These are phyloP conservation scores for Luffa acutangula DNA, from an alignment of 306 rosid species.

Conservation along the genomic window DNA sequence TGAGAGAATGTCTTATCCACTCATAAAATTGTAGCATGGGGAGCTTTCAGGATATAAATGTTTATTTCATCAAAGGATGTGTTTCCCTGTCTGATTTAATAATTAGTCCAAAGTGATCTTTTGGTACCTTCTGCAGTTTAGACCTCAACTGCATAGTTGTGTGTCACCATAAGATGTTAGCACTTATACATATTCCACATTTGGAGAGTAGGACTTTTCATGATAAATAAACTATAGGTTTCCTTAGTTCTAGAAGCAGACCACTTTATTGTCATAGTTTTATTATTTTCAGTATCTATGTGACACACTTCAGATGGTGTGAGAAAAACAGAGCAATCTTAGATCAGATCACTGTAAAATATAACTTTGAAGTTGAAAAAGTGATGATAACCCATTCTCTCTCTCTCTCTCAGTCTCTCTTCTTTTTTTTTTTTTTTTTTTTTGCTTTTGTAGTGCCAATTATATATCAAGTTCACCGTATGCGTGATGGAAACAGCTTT, in stretches of 20 bases:
- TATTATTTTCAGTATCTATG: background rate
- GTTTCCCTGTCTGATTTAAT: background rate
- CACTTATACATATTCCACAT: background rate
- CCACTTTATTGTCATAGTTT: background rate
- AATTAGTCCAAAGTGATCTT: background rate
- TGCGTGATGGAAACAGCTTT: constrained; percentile 93
- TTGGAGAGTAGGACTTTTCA: background rate
- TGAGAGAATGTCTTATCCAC: background rate
- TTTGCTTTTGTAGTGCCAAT: constrained; percentile 65
- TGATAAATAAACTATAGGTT: background rate
- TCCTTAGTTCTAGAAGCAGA: background rate
- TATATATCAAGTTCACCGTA: constrained; percentile 57
- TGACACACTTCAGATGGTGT: background rate
- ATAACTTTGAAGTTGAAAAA: background rate
- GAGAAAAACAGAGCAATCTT: background rate
- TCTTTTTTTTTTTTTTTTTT: background rate
- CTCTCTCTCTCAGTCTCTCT: too few species aligned
- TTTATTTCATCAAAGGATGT: background rate
- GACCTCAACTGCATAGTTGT: too few species aligned
- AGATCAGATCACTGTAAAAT: background rate
- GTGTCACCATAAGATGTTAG: background rate
- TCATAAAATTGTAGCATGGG: background rate
- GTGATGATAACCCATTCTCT: background rate
- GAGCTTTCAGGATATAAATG: background rate
- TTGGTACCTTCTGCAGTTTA: too few species aligned